Evolutionary conservation across 371 early-diverging fungal genomes (phyloP), one percentile per base, ranked within the genome.

Genomic region (Mucor lusitanicus): DNA sequence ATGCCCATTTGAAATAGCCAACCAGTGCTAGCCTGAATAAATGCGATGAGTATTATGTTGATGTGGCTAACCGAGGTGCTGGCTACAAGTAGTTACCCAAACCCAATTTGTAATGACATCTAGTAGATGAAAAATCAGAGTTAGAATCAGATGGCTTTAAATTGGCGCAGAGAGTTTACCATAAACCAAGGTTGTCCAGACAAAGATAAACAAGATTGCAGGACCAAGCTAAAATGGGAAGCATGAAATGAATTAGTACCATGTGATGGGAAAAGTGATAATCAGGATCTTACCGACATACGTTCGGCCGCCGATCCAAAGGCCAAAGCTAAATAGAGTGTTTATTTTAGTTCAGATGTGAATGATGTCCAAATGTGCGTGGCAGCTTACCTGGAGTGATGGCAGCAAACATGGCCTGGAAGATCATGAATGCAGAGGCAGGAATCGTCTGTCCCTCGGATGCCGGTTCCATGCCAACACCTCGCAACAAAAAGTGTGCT

Each of bases 161-260:
- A 28, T 61, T 32, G 27, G 6, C 3, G 46, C 19, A 19, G 46
- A 6, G 46, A 50, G 21, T 13, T 63, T 69, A 69, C 73, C 79
- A 71, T 95, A 95, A 23, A 94, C 92, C 9, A 92, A 56, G 0
- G 95, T 94, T 17, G 92, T 84, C 95, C 95, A 95, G 44, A 93
- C 65, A 73, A 95, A 92, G 48, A 93, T 73, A 80, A 92, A 95
- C 27, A 93, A 68, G 53, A 92, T 87, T 12, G 90, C 77, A 12
- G 95, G 95, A 61, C 91, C 75, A 56, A 94, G 73, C 74, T 74
- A 63, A 40, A 63, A 57, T 61, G 15, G 37, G 23, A 48, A 48
- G 19, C 23, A 9, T 48, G 23, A 25, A 25, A 50, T 50, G 50
- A 50, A 32, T 55, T 32, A 55, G 32, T n/a, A 5, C 50, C 55